Evolutionary conservation across 1,139 yeast species (phyloP).

Genomic region (Suhomyces yuchorum): DNA sequence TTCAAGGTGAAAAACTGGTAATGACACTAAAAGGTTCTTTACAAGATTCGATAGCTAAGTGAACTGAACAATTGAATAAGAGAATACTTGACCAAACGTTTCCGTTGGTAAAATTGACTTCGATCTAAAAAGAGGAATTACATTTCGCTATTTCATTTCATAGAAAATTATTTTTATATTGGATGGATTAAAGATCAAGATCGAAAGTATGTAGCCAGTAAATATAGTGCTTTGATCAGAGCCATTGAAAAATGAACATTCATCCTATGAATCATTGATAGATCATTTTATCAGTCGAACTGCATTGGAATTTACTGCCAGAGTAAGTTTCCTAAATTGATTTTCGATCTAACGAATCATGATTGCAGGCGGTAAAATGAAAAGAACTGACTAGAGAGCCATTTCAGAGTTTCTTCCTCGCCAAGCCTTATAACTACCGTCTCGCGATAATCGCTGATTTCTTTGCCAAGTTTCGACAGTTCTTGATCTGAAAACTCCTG

Average conservation of each 20-base stretch:
- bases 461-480: slow-evolving; percentile 5
- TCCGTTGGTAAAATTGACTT: no score
- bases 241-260: no score
- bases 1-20: background rate
- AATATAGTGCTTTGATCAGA: no score
- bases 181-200: no score
- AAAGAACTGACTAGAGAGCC: slow-evolving; percentile 12
- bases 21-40: background rate
- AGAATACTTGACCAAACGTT: no score
- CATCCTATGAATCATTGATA: no score
- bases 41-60: background rate
- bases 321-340: background rate
- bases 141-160: no score
- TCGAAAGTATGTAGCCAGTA: no score
- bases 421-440: slow-evolving; percentile 20
- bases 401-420: slow-evolving; percentile 8
- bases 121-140: no score
- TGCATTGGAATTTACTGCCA: background rate
- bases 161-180: no score
- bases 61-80: no score
- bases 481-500: background rate
- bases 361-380: background rate
- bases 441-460: slow-evolving; percentile 21
- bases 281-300: no score
- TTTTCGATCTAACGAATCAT: background rate